phyloP scores from a whole-genome alignment of 257 asterid genomes.

The Nicotiana undulata region DNA sequence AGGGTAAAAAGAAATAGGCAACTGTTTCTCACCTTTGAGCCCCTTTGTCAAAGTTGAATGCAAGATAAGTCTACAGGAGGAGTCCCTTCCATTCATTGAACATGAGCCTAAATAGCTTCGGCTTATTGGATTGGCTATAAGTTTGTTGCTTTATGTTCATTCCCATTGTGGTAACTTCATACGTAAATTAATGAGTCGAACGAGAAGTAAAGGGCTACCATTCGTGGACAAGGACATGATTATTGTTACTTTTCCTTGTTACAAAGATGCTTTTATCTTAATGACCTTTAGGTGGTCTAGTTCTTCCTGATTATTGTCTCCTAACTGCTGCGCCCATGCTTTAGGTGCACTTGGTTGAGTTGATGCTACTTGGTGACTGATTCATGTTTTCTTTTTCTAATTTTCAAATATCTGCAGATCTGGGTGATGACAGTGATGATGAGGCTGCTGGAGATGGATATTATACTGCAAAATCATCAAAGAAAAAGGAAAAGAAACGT shows the following conservation, averaged over 20 bases:
- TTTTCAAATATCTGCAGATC: constrained; percentile 31
- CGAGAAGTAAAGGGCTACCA: background rate
- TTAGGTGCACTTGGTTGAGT: background rate
- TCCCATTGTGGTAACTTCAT: background rate
- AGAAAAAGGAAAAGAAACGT: constrained; percentile 77
- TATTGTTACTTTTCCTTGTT: background rate
- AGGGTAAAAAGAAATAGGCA: background rate
- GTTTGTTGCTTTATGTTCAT: background rate
- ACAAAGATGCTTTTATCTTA: background rate
- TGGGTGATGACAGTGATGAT: constrained; percentile 67
- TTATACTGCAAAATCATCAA: constrained; percentile 50
- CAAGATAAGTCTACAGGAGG: background rate
- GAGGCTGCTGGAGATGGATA: constrained; percentile 66
- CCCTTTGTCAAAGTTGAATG: background rate
- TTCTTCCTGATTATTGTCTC: background rate
- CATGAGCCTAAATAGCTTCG: background rate
- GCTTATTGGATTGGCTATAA: background rate
- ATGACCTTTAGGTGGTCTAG: background rate
- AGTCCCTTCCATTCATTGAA: background rate
- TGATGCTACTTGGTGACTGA: background rate
- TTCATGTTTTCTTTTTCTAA: background rate
- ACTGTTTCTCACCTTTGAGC: background rate
- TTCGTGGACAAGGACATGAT: background rate
- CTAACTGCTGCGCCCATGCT: background rate
- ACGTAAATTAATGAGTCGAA: background rate